Conservation (phyloP, 2,329 filamentous ascomycete genomes). For the Pestalotiopsis sp. region DNA sequence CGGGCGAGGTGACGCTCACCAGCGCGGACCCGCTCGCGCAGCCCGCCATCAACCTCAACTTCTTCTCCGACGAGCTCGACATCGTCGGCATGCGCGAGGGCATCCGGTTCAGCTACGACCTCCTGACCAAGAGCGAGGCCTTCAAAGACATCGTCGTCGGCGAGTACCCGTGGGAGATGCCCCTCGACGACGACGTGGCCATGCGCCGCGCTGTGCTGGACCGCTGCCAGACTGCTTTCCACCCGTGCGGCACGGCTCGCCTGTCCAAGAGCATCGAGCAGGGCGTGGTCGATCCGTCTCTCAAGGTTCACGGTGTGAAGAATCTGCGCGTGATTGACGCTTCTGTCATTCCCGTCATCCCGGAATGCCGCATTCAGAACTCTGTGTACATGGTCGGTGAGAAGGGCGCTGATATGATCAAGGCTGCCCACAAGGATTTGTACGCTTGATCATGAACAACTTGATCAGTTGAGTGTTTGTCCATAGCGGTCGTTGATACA, state of each 20-base stretch:
- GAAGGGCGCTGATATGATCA: conserved; percentile 34
- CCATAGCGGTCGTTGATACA: too few relatives aligned
- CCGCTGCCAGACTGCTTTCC: conserved; percentile 61
- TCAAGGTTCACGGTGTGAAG: conserved; percentile 53
- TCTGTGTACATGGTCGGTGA: conserved; percentile 54
- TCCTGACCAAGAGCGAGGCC: conserved; percentile 58
- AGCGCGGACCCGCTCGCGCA: conserved; percentile 59
- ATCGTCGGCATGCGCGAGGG: conserved; percentile 63
- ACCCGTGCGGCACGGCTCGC: conserved; percentile 52
- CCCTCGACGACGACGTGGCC: conserved; percentile 53
- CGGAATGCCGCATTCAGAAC: conserved; percentile 48
- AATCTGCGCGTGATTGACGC: conserved; percentile 53
- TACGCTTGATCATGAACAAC: background rate
- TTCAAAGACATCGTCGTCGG: conserved; percentile 55
- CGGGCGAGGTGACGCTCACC: conserved; percentile 58
- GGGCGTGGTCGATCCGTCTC: conserved; percentile 48
- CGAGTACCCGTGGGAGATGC: conserved; percentile 65
- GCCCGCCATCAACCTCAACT: conserved; percentile 63
- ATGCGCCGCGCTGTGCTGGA: conserved; percentile 62
- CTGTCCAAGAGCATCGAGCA: conserved; percentile 48
- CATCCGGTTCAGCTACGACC: conserved; percentile 56
- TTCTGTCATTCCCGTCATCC: conserved; percentile 50
- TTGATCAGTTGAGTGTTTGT: background rate
- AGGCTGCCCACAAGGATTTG: conserved; percentile 5
- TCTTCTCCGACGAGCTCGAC: conserved; percentile 57